A percentile compares a stretch with the other conserved stretches of the same genome.
Conservation (phyloP, 352 stramenopile species). For the Aphanomyces euteiches region DNA sequence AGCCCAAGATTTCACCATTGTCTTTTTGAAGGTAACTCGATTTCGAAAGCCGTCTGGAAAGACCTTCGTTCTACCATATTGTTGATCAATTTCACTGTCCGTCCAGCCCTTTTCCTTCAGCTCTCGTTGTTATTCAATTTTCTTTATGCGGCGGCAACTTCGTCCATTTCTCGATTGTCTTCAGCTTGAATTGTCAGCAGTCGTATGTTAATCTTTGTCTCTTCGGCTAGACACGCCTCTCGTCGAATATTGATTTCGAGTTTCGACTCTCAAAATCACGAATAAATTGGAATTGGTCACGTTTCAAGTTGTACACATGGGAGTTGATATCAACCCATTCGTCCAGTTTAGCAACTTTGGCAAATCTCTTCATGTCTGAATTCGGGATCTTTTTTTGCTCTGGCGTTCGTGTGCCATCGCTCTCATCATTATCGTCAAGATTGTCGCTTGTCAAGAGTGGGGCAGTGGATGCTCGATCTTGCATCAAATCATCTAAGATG, state of each 20-base stretch:
- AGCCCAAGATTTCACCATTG: neutral
- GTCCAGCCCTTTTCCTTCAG: conserved; percentile 3
- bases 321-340: conserved; percentile 10
- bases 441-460: conserved; percentile 29
- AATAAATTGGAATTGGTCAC: neutral
- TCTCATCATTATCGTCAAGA: neutral
- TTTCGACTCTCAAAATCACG: neutral
- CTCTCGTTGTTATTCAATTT: neutral
- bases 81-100: conserved; percentile 1
- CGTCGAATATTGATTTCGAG: neutral
- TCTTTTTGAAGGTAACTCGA: neutral
- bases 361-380: neutral
- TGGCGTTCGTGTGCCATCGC: neutral
- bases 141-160: conserved; percentile 8
- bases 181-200: conserved; percentile 3
- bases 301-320: neutral
- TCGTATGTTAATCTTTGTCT: neutral
- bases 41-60: conserved; percentile 8
- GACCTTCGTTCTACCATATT: neutral
- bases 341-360: neutral
- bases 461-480: conserved; percentile 22
- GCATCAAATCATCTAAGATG: conserved; percentile 26
- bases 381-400: neutral
- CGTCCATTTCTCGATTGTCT: neutral
- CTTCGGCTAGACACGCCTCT: neutral